phyloP scores from a whole-genome alignment of 305 asterid species.

The Fraxinus albicans region DNA sequence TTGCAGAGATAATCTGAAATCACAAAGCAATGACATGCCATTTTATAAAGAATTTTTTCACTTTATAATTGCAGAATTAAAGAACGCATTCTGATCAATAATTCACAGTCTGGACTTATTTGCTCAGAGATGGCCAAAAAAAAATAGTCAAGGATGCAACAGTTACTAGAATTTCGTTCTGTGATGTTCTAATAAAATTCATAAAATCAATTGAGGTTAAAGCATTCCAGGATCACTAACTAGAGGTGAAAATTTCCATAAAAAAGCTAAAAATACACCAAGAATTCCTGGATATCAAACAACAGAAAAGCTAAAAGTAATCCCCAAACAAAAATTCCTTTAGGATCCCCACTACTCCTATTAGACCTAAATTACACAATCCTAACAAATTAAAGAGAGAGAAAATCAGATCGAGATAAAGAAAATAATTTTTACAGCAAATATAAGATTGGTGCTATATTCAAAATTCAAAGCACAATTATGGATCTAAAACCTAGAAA shows the following conservation, averaged over 20 bases:
- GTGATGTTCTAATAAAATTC: conserved; percentile 1
- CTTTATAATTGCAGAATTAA: background rate
- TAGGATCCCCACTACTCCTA: conserved; percentile 10
- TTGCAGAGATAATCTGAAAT: background rate
- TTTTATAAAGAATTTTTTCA: background rate
- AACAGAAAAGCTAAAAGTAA: conserved; percentile 14
- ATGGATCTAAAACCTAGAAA: conserved; percentile 21
- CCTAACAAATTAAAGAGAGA: conserved; percentile 13
- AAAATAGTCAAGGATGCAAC: background rate
- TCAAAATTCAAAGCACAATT: conserved; percentile 23
- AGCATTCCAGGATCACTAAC: conserved; percentile 1
- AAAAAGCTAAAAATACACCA: background rate
- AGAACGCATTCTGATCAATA: background rate
- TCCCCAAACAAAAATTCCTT: background rate
- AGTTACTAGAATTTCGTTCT: background rate
- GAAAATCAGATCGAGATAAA: conserved; percentile 38
- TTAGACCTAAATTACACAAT: conserved; percentile 17
- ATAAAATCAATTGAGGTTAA: conserved; percentile 1
- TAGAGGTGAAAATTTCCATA: conserved; percentile 2
- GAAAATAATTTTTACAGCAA: conserved; percentile 14
- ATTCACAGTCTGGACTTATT: background rate
- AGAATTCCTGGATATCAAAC: conserved; percentile 4
- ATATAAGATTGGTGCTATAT: conserved; percentile 7
- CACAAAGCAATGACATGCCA: conserved; percentile 4
- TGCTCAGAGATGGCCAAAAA: background rate